These are phyloP conservation scores for Excoecaria cochinchinensis DNA, from an alignment of 345 rosid species.

Conservation along the genomic window DNA sequence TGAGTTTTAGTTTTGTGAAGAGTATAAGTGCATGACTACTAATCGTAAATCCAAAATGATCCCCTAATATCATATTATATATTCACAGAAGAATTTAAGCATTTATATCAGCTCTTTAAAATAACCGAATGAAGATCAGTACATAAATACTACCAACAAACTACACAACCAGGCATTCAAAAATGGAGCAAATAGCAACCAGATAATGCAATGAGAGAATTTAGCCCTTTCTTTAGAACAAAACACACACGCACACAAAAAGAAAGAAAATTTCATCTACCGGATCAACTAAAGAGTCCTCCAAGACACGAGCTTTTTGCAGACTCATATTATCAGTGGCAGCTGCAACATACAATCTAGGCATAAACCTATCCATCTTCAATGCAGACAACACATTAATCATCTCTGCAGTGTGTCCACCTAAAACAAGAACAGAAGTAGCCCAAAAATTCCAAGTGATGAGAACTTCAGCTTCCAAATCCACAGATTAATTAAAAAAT, in stretches of 20 bases:
- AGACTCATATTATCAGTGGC: constrained; percentile 95
- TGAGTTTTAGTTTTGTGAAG: too few species aligned
- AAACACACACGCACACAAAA: too few species aligned
- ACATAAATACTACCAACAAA: too few species aligned
- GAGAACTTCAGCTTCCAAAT: not conserved
- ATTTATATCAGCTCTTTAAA: too few species aligned
- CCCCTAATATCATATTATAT: too few species aligned
- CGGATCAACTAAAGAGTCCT: constrained; percentile 47
- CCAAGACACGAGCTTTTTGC: constrained; percentile 74
- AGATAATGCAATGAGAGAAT: not conserved
- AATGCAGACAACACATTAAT: constrained; percentile 65
- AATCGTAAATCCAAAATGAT: too few species aligned
- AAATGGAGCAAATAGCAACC: not conserved
- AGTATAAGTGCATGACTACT: too few species aligned
- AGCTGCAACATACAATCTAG: constrained; percentile 82
- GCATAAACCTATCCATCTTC: constrained; percentile 56
- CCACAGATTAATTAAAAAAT: not conserved
- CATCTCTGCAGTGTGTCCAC: constrained; percentile 99
- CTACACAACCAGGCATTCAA: too few species aligned
- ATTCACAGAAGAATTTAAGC: too few species aligned
- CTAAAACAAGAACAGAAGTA: constrained; percentile 28
- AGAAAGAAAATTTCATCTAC: constrained; percentile 25
- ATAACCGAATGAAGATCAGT: too few species aligned
- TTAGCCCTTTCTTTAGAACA: not conserved
- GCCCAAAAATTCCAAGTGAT: not conserved